Conservation (phyloP, 2,329 filamentous ascomycete species). For the Scedosporium minutisporum region DNA sequence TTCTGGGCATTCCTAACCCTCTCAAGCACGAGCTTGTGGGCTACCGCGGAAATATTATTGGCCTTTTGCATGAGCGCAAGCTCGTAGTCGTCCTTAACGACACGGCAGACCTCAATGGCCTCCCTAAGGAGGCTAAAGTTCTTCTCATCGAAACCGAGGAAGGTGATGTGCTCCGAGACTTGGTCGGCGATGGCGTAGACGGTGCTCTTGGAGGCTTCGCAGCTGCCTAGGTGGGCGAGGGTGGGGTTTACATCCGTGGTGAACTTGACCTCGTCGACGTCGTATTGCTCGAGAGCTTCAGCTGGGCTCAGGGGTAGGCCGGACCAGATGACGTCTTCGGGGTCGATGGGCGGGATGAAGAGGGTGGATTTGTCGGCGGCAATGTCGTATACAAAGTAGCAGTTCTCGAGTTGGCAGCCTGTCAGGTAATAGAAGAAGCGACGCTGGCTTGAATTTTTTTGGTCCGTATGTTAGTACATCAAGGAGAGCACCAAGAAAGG, state of each 20-base stretch:
- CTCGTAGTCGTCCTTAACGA: conserved; percentile 67
- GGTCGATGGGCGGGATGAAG: conserved; percentile 81
- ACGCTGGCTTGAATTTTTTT: conserved; percentile 54
- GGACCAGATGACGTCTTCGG: conserved; percentile 88
- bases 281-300: conserved; percentile 68
- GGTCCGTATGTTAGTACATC: background rate
- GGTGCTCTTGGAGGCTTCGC: conserved; percentile 27
- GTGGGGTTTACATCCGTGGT: conserved; percentile 66
- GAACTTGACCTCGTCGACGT: conserved; percentile 68
- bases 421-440: conserved; percentile 93
- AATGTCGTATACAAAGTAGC: conserved; percentile 73
- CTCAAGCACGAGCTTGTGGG: conserved; percentile 54
- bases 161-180: conserved; percentile 61
- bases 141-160: conserved; percentile 58
- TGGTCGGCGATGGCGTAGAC: conserved; percentile 74
- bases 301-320: conserved; percentile 70
- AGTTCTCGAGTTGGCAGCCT: conserved; percentile 72
- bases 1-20: conserved; percentile 56
- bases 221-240: conserved; percentile 44
- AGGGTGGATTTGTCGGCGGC: conserved; percentile 63
- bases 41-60: conserved; percentile 58
- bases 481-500: background rate
- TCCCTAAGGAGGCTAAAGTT: conserved; percentile 46
- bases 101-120: conserved; percentile 59
- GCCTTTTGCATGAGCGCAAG: conserved; percentile 63